Percentiles rank a stretch among this genome's conserved stretches.
Conservation (phyloP, 164 flowering plant species). For the Annona squamosa region DNA sequence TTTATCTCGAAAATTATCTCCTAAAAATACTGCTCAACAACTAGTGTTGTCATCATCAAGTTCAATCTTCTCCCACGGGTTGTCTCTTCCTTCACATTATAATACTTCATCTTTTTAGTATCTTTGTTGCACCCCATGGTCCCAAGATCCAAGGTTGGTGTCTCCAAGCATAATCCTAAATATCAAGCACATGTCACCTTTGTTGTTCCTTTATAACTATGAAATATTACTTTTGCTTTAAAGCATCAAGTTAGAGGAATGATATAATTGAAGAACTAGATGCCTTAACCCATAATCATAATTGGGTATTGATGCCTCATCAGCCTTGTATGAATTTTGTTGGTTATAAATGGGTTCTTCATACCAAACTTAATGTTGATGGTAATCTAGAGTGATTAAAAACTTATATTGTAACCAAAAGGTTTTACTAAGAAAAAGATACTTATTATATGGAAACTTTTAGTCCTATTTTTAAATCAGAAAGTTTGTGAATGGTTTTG, state of each 20-base stretch:
- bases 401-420: conserved; percentile 1
- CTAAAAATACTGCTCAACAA: no score
- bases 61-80: no score
- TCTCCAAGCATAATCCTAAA: not conserved
- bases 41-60: no score
- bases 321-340: not conserved
- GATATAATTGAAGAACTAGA: not conserved
- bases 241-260: not conserved
- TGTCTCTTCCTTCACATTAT: no score
- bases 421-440: conserved; percentile 2
- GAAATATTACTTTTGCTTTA: not conserved
- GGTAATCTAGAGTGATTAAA: not conserved
- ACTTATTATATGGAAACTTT: conserved; percentile 2
- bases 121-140: no score
- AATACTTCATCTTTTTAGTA: no score
- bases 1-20: no score
- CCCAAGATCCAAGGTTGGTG: not conserved
- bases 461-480: not conserved
- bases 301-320: not conserved
- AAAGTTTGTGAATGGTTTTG: not conserved
- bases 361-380: not conserved
- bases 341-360: conserved; percentile 2
- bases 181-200: not conserved
- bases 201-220: not conserved
- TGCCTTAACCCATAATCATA: not conserved